Base-by-base conservation (phyloP, 805 yeast genomes). In the Yueomyces sinensis region DNA sequence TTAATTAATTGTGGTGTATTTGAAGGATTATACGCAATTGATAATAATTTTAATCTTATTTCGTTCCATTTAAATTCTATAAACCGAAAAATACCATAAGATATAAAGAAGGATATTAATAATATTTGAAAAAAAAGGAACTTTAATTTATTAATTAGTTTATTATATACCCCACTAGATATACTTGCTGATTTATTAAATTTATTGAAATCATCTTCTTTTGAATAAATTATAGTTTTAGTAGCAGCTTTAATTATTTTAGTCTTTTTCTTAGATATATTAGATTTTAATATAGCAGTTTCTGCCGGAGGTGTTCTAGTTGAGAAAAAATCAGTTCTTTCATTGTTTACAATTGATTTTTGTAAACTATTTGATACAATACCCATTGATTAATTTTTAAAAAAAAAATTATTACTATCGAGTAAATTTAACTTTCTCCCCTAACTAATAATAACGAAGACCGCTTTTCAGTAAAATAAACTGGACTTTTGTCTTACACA, bases 1-100 rank as follows among this genome's bases (percentile, higher is more conserved):
- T 93, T 74, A 42, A 89, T 84, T 36, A 86, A 62, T 47, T 80
- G 86, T 1, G 97, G 96, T 3, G 93, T 73, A 48, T 72, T 74
- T 22, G 79, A 68, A 3, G 77, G 74, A 44, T 76, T 78, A 54
- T 79, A 81, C 9, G 82, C 73, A 32, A 75, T 48, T 34, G 72
- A 74, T 36, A 74, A 61, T 32, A 78, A 62, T 47, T 73, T 70
- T 41, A 84, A 65, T 39, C 68, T 64, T 30, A 68, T 43, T 41
- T 65, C 65, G 47, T 77, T 69, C 52, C 64, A 67, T 17, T 67
- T 48, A 44, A 57, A 76, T 44, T 75, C 72, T 38, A 61, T 46
- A 34, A 70, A 65, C 38, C 82, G 65, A 42, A 63, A 63, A 20
- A 73, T 52, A 9, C 84, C 73, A 51, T 74, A 72, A 23, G 71